Conservation (phyloP, 1,284 basidiomycete species). For the Ceratobasidium sp. region DNA sequence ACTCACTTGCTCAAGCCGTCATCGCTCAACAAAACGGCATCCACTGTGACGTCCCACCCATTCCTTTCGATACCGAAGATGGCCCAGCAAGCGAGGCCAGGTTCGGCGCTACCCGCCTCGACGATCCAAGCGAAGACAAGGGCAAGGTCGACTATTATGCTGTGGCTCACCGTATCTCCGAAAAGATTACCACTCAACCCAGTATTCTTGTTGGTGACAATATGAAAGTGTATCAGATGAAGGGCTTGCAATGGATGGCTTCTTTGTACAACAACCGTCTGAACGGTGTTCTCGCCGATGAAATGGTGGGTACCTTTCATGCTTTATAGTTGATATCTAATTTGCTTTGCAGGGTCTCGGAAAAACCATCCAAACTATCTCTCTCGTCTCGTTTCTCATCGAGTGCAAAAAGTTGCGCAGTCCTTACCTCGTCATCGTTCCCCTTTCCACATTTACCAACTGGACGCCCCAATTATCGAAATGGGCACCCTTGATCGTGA, state of each 20-base stretch:
- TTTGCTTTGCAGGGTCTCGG: conserved; percentile 84
- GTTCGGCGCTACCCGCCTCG: conserved; percentile 79
- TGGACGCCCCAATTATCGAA: conserved; percentile 97
- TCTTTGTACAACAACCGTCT: conserved; percentile 65
- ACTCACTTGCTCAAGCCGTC: conserved; percentile 93
- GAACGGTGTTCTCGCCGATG: no score
- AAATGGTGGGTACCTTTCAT: no score
- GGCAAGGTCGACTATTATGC: conserved; percentile 95
- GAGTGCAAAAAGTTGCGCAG: conserved; percentile 90
- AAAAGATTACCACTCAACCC: conserved; percentile 86
- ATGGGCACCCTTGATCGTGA: conserved; percentile 90
- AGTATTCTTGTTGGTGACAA: conserved; percentile 80
- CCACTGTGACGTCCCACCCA: conserved; percentile 48
- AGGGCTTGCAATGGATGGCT: conserved; percentile 97
- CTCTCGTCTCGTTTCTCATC: conserved; percentile 93
- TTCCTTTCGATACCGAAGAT: conserved; percentile 61
- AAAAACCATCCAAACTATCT: conserved; percentile 96
- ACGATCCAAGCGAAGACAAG: conserved; percentile 70
- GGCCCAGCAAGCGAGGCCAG: conserved; percentile 84
- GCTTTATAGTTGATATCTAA: no score
- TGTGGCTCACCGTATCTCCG: conserved; percentile 91
- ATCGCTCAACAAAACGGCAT: conserved; percentile 90
- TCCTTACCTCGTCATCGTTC: conserved; percentile 97
- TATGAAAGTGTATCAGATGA: conserved; percentile 91
- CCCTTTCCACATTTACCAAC: conserved; percentile 98